These are phyloP conservation scores for Erythrophleum fordii DNA, from an alignment of 306 rosid genomes.

Conservation along the genomic window DNA sequence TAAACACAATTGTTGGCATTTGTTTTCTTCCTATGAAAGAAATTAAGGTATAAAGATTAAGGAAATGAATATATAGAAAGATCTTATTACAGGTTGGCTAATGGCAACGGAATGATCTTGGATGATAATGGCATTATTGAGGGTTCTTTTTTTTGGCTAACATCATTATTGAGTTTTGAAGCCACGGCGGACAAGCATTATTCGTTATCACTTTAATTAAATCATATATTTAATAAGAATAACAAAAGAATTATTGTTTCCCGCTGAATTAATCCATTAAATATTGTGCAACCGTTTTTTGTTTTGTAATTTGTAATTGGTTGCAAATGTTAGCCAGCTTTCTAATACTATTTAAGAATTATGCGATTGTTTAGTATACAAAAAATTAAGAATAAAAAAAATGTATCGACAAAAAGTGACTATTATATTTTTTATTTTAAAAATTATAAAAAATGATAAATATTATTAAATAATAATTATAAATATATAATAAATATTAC, in stretches of 20 bases:
- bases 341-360: background rate
- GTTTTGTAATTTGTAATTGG: background rate
- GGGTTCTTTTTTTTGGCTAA: too few species aligned
- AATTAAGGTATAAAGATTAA: background rate
- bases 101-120: slow-evolving; percentile 15
- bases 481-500: too few species aligned
- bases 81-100: slow-evolving; percentile 30
- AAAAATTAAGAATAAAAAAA: too few species aligned
- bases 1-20: background rate
- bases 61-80: background rate
- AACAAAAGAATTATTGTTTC: background rate
- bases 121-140: background rate
- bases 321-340: background rate
- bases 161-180: too few species aligned
- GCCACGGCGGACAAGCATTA: background rate
- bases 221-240: background rate
- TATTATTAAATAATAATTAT: too few species aligned
- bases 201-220: background rate
- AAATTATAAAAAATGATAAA: too few species aligned
- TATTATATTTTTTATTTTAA: too few species aligned
- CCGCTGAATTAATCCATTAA: background rate
- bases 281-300: background rate
- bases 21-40: background rate
- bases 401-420: too few species aligned
- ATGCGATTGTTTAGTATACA: too few species aligned